phyloP scores from a whole-genome alignment of 1,139 yeast species.

The Debaryomycetaceae sp. region DNA sequence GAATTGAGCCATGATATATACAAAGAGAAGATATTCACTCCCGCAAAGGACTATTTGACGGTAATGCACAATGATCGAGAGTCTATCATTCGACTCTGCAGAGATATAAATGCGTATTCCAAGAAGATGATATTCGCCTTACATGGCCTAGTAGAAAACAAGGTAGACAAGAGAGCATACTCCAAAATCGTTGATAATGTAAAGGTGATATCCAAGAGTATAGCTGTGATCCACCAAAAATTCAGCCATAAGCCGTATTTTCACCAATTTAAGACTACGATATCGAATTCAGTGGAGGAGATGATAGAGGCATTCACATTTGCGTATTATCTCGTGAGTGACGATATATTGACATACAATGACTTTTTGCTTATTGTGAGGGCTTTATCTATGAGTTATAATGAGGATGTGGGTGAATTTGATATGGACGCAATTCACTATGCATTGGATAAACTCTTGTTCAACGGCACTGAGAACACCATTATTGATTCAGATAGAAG shows the following conservation, averaged over 20 bases:
- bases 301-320: slow-evolving; percentile 39
- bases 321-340: slow-evolving; percentile 20
- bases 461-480: slow-evolving; percentile 1
- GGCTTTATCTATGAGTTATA: slow-evolving; percentile 3
- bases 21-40: slow-evolving; percentile 12
- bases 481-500: neutral
- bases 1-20: slow-evolving; percentile 61
- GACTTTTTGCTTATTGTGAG: slow-evolving; percentile 13
- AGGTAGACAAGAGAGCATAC: slow-evolving; percentile 6
- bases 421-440: slow-evolving; percentile 1
- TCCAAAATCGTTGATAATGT: slow-evolving; percentile 16
- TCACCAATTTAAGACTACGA: slow-evolving; percentile 17
- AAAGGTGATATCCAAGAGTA: slow-evolving; percentile 11
- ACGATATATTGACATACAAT: slow-evolving; percentile 15
- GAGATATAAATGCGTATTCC: slow-evolving; percentile 36
- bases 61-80: slow-evolving; percentile 32
- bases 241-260: slow-evolving; percentile 14
- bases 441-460: neutral
- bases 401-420: slow-evolving; percentile 1
- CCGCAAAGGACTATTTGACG: slow-evolving; percentile 14
- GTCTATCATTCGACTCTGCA: slow-evolving; percentile 29
- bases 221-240: slow-evolving; percentile 11
- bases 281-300: slow-evolving; percentile 32
- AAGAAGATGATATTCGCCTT: slow-evolving; percentile 38
- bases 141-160: slow-evolving; percentile 22